Evolutionary conservation across 176 grass and related monocot species (phyloP), one percentile per base, ranked within the genome.

Genomic region (Oryza officinalis): DNA sequence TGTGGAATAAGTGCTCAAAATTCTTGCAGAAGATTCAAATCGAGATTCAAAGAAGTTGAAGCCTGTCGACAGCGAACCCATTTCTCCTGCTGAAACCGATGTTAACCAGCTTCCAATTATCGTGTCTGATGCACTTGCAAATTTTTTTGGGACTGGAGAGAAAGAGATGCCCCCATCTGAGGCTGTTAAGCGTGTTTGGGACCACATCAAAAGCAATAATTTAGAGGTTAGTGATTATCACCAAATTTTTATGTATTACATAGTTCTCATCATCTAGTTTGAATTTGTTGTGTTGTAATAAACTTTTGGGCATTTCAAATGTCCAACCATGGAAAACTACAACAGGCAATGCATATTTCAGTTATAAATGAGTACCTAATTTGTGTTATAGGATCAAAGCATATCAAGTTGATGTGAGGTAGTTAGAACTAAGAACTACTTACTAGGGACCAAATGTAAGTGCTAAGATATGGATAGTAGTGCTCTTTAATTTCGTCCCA

Each of bases 141-240:
- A 69, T 71, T 96, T 99, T 91, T 90, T 94, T 71, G 93, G 89
- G 66, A 96, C 89, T 45, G 91, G 77, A 79, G 88, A 99, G 90
- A 99, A 64, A 82, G 88, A 92, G 76, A 96, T 99, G 91, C 72
- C 86, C 65, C 87, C 87, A 27, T 90, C 84, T 49, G 97, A 96
- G 59, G 93, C 91, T 67, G 50, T 94, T 40, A 95, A 83, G 66
- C 91, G 87, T 86, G 83, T 99, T 63, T 99, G 97, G 93, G 93
- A 96, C 64, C 89, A 99, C 84, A 99, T 99, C 68, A 99, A 94
- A 86, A 85, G 66, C 77, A 99, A 99, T 77, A 89, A 88, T 73
- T 82, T 96, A 71, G 97, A 99, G 91, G 97, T 99, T 82, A 83
- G 88, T 90, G 43, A 80, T 91, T 76, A 67, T 72, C 30, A 49